Evolutionary conservation across 2,329 filamentous ascomycete genomes (phyloP), one percentile per base, ranked within the genome.

Genomic region (Diaporthe sp.): DNA sequence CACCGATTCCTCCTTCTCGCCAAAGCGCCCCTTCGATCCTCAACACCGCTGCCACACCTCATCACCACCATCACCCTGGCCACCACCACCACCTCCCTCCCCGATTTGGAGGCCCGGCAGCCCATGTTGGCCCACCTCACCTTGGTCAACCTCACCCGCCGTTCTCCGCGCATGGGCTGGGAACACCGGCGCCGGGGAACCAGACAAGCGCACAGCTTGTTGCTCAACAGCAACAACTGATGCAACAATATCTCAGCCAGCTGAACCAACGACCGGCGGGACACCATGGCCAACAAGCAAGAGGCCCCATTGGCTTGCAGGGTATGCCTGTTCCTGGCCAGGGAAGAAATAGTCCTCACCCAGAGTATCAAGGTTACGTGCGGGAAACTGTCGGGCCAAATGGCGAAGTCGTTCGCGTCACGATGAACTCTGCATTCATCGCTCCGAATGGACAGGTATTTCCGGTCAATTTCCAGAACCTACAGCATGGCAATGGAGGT

Each of bases 351-450:
- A 77, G 80, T 75, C 76, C 83, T 80, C 66, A 80, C 79, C 70
- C 81, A 76, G 76, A 82, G 55, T 81, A 83, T 22, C 83, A 84
- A 67, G 87, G 85, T 13, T 83, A 88, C 28, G 84, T 86, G 12
- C 86, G 86, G 42, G 88, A 90, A 78, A 84, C 85, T 12, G 78
- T 87, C 42, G 86, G 86, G 0, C 86, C 87, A 13, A 87, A 89
- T 77, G 88, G 88, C 22, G 84, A 88, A 74, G 83, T 87, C 73
- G 89, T 87, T 85, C 86, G 87, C 55, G 83, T 90, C 71, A 88
- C 87, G 3, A 83, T 88, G 71, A 89, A 89, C 77, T 87, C 88
- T 76, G 83, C 84, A 3, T 75, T 81, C 13, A 54, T 74, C 3
- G 74, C 72, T 4, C 47, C 75, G 25, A 72, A 76, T 55, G 71